Percentiles rank a stretch among this genome's conserved stretches.
Evolutionary conservation across 83 land plant genomes (phyloP).

Genomic region (Picea engelmannii): DNA sequence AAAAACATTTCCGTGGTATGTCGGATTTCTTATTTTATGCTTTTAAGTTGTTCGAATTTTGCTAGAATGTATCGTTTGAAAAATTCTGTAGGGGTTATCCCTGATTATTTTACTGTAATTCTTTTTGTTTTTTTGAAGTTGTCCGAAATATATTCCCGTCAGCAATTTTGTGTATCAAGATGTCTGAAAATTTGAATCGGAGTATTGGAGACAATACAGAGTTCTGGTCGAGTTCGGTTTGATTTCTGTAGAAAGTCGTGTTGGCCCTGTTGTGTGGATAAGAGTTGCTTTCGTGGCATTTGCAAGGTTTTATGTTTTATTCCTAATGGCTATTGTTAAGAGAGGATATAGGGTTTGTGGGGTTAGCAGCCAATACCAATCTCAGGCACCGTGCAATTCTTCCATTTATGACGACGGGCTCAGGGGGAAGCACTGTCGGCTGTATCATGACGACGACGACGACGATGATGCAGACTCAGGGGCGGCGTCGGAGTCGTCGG

Average conservation of each 20-base stretch:
- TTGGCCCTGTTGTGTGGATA: neutral
- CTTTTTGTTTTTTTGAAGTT: neutral
- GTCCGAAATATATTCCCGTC: neutral
- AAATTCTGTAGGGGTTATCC: neutral
- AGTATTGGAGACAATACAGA: neutral
- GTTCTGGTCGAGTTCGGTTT: neutral
- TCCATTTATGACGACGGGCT: conserved; percentile 33
- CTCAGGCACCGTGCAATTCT: conserved; percentile 19
- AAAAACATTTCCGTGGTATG: neutral
- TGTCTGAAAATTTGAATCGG: neutral
- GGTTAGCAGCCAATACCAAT: conserved; percentile 27
- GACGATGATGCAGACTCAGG: conserved; percentile 61
- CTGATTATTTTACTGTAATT: neutral
- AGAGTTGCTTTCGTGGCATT: neutral
- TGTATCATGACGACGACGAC: conserved; percentile 25
- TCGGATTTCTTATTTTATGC: neutral
- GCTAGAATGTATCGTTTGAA: neutral
- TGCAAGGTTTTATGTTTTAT: neutral
- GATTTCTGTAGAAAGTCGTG: neutral
- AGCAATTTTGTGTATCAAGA: neutral
- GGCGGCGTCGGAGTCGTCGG: conserved; percentile 56
- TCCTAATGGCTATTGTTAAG: conserved; percentile 54
- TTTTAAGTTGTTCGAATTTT: neutral
- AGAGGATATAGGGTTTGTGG: conserved; percentile 33
- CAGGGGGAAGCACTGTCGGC: conserved; percentile 4